Evolutionary conservation across 2,329 filamentous ascomycete genomes (phyloP).

Genomic region (Fusarium fracticaudum): DNA sequence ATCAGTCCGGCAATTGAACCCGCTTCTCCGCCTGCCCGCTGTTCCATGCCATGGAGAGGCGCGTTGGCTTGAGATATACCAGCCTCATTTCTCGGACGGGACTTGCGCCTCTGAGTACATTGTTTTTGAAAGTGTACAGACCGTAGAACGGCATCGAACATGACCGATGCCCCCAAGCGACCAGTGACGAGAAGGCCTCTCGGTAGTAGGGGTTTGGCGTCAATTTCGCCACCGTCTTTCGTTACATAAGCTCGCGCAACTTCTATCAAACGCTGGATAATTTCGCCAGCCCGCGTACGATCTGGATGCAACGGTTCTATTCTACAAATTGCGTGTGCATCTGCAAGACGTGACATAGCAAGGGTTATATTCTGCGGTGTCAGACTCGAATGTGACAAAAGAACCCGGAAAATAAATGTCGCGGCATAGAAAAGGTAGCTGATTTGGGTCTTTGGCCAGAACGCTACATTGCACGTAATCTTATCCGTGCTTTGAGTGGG

Average conservation of each 20-base stretch:
- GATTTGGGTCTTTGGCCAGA: neutral
- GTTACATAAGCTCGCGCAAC: too few species aligned
- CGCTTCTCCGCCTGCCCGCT: fast-evolving
- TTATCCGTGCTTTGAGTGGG: too few species aligned
- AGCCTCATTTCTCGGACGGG: fast-evolving
- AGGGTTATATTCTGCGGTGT: neutral
- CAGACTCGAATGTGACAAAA: neutral
- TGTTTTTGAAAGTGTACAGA: neutral
- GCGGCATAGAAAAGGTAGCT: neutral
- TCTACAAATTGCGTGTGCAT: neutral
- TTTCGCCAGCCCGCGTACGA: neutral
- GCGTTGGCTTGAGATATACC: fast-evolving
- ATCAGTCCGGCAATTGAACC: fast-evolving
- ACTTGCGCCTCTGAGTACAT: too few species aligned
- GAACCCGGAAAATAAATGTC: neutral
- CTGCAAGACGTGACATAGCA: neutral
- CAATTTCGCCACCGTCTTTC: fast-evolving
- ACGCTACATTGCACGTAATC: neutral
- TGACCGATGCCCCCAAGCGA: neutral
- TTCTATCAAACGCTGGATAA: neutral
- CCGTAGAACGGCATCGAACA: neutral
- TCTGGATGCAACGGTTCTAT: neutral
- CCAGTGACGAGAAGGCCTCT: neutral
- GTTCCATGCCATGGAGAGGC: fast-evolving
- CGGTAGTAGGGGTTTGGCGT: neutral